Percentiles rank a stretch among this genome's conserved stretches.
Conservation (phyloP, 1,284 basidiomycete genomes). For the Pascua sp. region DNA sequence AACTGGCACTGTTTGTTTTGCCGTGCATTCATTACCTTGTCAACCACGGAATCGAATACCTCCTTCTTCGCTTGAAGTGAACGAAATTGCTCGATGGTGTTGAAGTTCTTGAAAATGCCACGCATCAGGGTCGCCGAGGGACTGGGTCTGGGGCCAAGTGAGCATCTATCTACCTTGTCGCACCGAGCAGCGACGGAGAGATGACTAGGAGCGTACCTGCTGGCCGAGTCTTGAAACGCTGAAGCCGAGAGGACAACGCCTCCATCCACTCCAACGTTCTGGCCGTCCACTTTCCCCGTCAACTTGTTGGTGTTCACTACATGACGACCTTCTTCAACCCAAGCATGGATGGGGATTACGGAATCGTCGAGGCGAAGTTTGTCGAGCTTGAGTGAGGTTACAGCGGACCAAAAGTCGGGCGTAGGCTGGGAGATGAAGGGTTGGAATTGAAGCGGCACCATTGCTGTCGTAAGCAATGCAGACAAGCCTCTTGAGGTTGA, state of each 20-base stretch:
- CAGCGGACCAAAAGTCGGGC: slow-evolving; percentile 88
- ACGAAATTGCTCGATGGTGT: slow-evolving; percentile 96
- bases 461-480: slow-evolving; percentile 9
- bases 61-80: slow-evolving; percentile 73
- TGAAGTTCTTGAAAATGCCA: slow-evolving; percentile 85
- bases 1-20: neutral
- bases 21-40: slow-evolving; percentile 53
- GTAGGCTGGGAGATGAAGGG: slow-evolving; percentile 82
- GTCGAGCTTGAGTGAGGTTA: slow-evolving; percentile 86
- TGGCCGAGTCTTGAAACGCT: slow-evolving; percentile 34
- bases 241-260: slow-evolving; percentile 22
- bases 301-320: slow-evolving; percentile 58
- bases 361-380: slow-evolving; percentile 79
- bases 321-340: slow-evolving; percentile 67
- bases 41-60: slow-evolving; percentile 67
- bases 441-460: slow-evolving; percentile 68
- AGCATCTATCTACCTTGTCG: neutral
- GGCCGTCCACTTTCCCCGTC: neutral
- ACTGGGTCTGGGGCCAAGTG: neutral
- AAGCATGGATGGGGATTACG: slow-evolving; percentile 61
- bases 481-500: neutral
- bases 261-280: slow-evolving; percentile 35
- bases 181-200: too few relatives aligned
- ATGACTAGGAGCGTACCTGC: neutral
- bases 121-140: slow-evolving; percentile 51